Conservation (phyloP, 2,329 filamentous ascomycete species). For the Colletotrichum chlorophyti region DNA sequence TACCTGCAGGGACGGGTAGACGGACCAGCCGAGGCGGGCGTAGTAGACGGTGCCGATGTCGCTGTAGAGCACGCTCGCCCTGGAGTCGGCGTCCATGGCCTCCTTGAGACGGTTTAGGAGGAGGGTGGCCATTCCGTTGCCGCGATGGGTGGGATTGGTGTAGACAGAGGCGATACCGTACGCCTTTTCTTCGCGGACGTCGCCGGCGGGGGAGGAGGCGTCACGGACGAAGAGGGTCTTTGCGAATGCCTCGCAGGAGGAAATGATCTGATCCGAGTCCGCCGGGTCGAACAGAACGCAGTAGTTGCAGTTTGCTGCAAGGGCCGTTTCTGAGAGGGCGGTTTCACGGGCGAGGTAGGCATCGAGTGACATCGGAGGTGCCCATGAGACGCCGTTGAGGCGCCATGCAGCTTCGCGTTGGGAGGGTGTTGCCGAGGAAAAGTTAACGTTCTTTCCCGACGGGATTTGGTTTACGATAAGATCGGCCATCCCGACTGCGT, state of each 20-base stretch:
- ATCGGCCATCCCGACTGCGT: slow-evolving; percentile 22
- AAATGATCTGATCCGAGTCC: slow-evolving; percentile 38
- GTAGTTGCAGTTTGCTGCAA: slow-evolving; percentile 36
- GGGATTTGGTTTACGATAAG: neutral
- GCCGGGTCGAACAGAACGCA: slow-evolving; percentile 39
- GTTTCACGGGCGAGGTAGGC: slow-evolving; percentile 37
- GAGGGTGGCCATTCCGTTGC: slow-evolving; percentile 42
- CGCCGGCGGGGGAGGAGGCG: slow-evolving; percentile 30
- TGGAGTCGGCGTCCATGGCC: slow-evolving; percentile 40
- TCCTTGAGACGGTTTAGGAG: slow-evolving; percentile 41
- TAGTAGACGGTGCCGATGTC: slow-evolving; percentile 41
- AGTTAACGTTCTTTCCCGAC: slow-evolving; percentile 32
- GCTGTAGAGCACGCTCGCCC: slow-evolving; percentile 44
- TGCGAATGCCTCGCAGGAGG: slow-evolving; percentile 38
- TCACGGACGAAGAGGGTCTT: slow-evolving; percentile 35
- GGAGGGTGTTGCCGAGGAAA: slow-evolving; percentile 36
- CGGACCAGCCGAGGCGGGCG: slow-evolving; percentile 41
- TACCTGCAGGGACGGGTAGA: slow-evolving; percentile 39
- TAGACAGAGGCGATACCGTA: slow-evolving; percentile 43
- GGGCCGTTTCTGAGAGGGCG: slow-evolving; percentile 35
- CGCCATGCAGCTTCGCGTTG: slow-evolving; percentile 38
- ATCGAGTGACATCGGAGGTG: slow-evolving; percentile 36
- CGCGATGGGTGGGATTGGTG: slow-evolving; percentile 42
- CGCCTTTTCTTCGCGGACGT: slow-evolving; percentile 35
- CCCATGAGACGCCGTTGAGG: slow-evolving; percentile 39